A percentile compares a stretch with the other conserved stretches of the same genome.
phyloP scores from a whole-genome alignment of 2,329 filamentous ascomycete species.

The Paradendryphiella salina region DNA sequence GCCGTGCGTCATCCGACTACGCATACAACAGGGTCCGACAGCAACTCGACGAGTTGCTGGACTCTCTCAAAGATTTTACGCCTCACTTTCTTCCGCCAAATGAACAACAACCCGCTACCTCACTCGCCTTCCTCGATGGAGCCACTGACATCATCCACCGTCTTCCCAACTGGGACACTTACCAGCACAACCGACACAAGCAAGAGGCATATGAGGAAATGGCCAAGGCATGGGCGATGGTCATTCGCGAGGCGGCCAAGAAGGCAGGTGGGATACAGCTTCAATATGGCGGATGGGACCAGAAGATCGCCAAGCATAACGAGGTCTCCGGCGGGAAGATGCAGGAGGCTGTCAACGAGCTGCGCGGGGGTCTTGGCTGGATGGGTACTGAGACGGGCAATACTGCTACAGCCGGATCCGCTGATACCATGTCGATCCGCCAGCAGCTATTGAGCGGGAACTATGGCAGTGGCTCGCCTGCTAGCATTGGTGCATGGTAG shows the following conservation, averaged over 20 bases:
- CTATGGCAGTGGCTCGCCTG: slow-evolving; percentile 58
- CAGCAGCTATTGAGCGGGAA: slow-evolving; percentile 60
- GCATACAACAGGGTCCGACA: slow-evolving; percentile 91
- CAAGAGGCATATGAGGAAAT: slow-evolving; percentile 96
- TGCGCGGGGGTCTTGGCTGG: slow-evolving; percentile 77
- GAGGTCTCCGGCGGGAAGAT: slow-evolving; percentile 81
- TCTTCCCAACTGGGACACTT: slow-evolving; percentile 87
- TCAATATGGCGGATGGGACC: slow-evolving; percentile 90
- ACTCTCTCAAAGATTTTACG: slow-evolving; percentile 91
- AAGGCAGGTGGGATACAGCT: slow-evolving; percentile 86
- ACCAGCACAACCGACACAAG: slow-evolving; percentile 87
- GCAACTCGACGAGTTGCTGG: slow-evolving; percentile 75
- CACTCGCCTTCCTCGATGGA: slow-evolving; percentile 83
- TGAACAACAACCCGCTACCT: slow-evolving; percentile 80
- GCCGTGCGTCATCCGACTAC: slow-evolving; percentile 85
- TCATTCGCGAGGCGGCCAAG: slow-evolving; percentile 89
- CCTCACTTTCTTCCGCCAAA: slow-evolving; percentile 92
- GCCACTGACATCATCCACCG: slow-evolving; percentile 89
- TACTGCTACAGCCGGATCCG: slow-evolving; percentile 24
- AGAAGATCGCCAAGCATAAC: slow-evolving; percentile 84
- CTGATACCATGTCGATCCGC: slow-evolving; percentile 43
- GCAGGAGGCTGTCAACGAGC: slow-evolving; percentile 75
- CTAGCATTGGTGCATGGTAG: slow-evolving; percentile 62
- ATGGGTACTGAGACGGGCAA: slow-evolving; percentile 57
- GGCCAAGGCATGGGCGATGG: slow-evolving; percentile 86